phyloP scores from a whole-genome alignment of 2,329 filamentous ascomycete genomes.

The Xylaria sp. region DNA sequence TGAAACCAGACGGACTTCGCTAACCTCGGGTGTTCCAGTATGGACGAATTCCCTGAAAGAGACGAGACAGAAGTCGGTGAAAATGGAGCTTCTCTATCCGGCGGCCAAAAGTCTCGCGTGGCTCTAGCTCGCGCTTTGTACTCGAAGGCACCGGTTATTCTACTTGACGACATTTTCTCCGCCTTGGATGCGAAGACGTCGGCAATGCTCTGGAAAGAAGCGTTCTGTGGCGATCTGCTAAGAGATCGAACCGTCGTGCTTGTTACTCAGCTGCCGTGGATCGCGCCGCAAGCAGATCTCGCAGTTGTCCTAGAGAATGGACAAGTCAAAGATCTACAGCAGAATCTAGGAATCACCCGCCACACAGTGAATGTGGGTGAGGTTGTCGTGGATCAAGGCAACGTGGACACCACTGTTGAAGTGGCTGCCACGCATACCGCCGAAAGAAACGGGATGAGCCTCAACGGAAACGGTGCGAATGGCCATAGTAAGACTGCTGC shows the following conservation, averaged over 20 bases:
- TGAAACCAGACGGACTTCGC: too few relatives aligned
- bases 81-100: constrained; percentile 60
- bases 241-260: constrained; percentile 60
- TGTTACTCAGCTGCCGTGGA: constrained; percentile 62
- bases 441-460: constrained; percentile 23
- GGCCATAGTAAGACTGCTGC: constrained; percentile 42
- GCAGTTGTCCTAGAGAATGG: constrained; percentile 55
- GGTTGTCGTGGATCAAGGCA: constrained; percentile 44
- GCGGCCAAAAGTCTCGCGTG: constrained; percentile 62
- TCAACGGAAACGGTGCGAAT: constrained; percentile 31
- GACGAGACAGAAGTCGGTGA: constrained; percentile 61
- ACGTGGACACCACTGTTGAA: constrained; percentile 41
- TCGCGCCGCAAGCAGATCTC: constrained; percentile 57
- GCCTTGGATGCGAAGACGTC: constrained; percentile 65
- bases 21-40: constrained; percentile 20
- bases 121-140: constrained; percentile 63
- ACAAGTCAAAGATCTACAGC: constrained; percentile 47
- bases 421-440: constrained; percentile 26
- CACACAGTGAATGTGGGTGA: constrained; percentile 51
- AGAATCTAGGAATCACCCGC: constrained; percentile 53
- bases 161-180: constrained; percentile 66
- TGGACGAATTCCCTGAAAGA: constrained; percentile 55
- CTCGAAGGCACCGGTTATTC: constrained; percentile 58
- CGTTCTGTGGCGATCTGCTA: constrained; percentile 62
- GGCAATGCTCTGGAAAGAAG: constrained; percentile 60